These are phyloP conservation scores for Lachnellula occidentalis DNA, from an alignment of 2,329 filamentous ascomycete species.

Conservation along the genomic window DNA sequence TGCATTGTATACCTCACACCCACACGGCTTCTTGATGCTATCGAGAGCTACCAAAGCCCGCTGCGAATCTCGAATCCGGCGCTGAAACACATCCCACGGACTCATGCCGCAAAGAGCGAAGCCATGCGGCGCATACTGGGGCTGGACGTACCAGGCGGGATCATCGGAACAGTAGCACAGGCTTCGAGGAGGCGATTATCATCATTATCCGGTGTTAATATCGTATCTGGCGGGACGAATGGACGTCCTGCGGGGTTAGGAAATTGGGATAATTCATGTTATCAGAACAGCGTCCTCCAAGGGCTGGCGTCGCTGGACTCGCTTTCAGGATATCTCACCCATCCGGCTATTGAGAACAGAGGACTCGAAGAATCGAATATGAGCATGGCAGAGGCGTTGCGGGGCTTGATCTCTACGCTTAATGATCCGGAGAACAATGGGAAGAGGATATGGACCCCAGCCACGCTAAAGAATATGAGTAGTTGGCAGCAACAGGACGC, in stretches of 20 bases:
- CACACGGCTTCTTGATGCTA: conserved; percentile 47
- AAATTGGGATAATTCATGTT: conserved; percentile 94
- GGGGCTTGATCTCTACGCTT: conserved; percentile 62
- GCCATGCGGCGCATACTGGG: conserved; percentile 59
- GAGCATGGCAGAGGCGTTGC: conserved; percentile 31
- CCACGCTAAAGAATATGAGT: conserved; percentile 82
- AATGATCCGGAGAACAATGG: conserved; percentile 68
- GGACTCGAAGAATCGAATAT: conserved; percentile 18
- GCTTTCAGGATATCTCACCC: conserved; percentile 60
- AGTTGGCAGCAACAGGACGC: conserved; percentile 97
- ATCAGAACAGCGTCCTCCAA: conserved; percentile 93
- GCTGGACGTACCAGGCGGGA: conserved; percentile 46
- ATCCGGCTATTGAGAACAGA: conserved; percentile 34
- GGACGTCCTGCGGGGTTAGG: conserved; percentile 64
- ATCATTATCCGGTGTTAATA: conserved; percentile 36
- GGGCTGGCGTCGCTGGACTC: conserved; percentile 70
- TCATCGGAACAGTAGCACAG: conserved; percentile 53
- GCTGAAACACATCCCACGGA: conserved; percentile 32
- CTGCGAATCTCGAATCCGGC: conserved; percentile 44
- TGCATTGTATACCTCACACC: conserved; percentile 52
- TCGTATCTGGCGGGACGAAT: conserved; percentile 38
- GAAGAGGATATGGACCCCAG: conserved; percentile 73
- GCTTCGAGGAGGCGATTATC: conserved; percentile 51
- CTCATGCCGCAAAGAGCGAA: conserved; percentile 57
- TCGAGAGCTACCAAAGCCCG: conserved; percentile 39